phyloP scores from a whole-genome alignment of 768 basidiomycete species.

The Boletus rubroflammeus region DNA sequence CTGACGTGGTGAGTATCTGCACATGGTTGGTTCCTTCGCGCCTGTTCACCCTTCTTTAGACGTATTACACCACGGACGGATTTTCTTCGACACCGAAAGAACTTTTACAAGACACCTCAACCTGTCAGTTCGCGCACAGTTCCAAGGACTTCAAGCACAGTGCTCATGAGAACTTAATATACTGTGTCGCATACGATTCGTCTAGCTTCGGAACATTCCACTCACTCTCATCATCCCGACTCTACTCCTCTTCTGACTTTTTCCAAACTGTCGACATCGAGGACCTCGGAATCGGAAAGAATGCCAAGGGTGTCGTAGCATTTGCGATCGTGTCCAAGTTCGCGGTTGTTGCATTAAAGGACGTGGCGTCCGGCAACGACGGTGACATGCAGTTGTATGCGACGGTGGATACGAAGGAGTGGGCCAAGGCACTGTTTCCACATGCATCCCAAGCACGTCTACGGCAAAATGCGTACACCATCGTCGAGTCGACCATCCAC shows the following conservation, averaged over 20 bases:
- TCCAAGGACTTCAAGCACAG: conserved; percentile 78
- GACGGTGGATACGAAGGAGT: conserved; percentile 73
- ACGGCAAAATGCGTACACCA: conserved; percentile 91
- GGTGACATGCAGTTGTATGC: conserved; percentile 87
- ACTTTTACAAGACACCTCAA: conserved; percentile 67
- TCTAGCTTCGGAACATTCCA: conserved; percentile 41
- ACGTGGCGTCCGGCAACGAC: conserved; percentile 47
- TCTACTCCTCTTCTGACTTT: conserved; percentile 85
- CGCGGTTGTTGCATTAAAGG: conserved; percentile 86
- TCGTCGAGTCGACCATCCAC: conserved; percentile 91
- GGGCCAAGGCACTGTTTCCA: conserved; percentile 91
- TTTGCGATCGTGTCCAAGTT: conserved; percentile 93
- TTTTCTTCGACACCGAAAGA: conserved; percentile 59
- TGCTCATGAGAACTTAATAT: conserved; percentile 72
- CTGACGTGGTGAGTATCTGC: conserved; percentile 56
- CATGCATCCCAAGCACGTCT: conserved; percentile 78
- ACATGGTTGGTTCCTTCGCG: neutral
- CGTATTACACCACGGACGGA: conserved; percentile 83
- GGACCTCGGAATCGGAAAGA: conserved; percentile 81
- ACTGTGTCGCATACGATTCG: conserved; percentile 85
- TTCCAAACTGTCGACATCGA: conserved; percentile 67
- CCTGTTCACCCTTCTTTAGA: conserved; percentile 42
- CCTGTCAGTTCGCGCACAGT: conserved; percentile 89
- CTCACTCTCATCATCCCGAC: conserved; percentile 53
- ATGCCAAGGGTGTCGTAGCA: conserved; percentile 85